Conservation (phyloP, 805 yeast species). For the Barnettozyma vustinii region DNA sequence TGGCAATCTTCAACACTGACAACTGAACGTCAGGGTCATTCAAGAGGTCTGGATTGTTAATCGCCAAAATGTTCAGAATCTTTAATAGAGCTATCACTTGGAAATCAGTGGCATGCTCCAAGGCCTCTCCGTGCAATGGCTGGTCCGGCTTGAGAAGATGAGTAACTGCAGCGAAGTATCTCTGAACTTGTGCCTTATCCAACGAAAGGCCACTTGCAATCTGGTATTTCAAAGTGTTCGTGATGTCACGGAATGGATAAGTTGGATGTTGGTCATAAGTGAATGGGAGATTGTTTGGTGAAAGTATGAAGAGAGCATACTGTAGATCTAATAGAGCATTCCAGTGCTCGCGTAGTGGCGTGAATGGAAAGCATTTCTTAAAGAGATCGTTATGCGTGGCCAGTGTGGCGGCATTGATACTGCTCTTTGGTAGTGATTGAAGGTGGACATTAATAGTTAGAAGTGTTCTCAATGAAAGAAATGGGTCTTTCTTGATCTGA, state of each 20-base stretch:
- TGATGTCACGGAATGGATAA: slow-evolving; percentile 5
- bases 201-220: slow-evolving; percentile 16
- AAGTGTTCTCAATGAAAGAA: background rate
- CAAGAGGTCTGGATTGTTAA: slow-evolving; percentile 9
- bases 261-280: slow-evolving; percentile 5
- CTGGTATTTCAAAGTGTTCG: slow-evolving; percentile 11
- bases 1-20: slow-evolving; percentile 15
- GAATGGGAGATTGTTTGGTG: background rate
- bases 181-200: slow-evolving; percentile 8
- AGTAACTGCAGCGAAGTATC: slow-evolving; percentile 1
- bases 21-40: slow-evolving; percentile 12
- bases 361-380: background rate
- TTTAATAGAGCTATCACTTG: slow-evolving; percentile 10
- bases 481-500: slow-evolving; percentile 1
- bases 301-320: slow-evolving; percentile 9
- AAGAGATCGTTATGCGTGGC: background rate
- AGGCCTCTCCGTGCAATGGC: slow-evolving; percentile 5
- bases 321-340: slow-evolving; percentile 11
- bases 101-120: slow-evolving; percentile 1
- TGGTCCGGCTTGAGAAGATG: slow-evolving; percentile 6
- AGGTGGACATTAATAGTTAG: background rate
- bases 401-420: background rate
- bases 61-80: slow-evolving; percentile 10
- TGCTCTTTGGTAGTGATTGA: background rate
- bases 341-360: slow-evolving; percentile 8